Base-by-base conservation (phyloP, 805 yeast species). In the Hemisphaericaspora nanyangensis region DNA sequence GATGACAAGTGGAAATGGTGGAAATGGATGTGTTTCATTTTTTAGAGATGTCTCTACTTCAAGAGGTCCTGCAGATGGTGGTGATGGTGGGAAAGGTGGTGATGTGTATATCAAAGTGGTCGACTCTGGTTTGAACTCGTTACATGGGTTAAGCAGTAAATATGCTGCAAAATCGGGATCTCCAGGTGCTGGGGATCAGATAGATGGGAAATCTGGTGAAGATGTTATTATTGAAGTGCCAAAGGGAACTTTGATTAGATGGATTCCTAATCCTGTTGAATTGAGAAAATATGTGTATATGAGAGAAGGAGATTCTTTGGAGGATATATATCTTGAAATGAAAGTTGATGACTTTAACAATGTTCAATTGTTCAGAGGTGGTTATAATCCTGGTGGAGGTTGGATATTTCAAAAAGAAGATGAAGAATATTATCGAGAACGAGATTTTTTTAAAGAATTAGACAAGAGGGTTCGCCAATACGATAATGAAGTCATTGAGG, bases 41-140 rank as follows among this genome's bases (percentile, higher is more conserved):
- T 75, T 82, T 43, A 70, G 96, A 47, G 98, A 88, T 49, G 85
- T 95, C 3, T 86, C 89, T 29, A 64, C 86, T 31, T 72, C 95
- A 0, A 72, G 74, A 15, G 99, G 99, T 0, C 98, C 99, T 0
- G 95, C 99, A 0, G 95, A 90, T 60, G 99, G 99, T n/a, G 99
- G 99, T 7, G 97, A 93, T 63, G 99, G 99, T 22, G 99, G 98
- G 4, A 66, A 72, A 44, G 99, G 99, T 17, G 99, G 99, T 2
- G 73, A 82, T 38, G 74, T 93, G 2, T 91, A 83, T 55, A 77
- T 93, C 2, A 86, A 82, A 55, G 96, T 95, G 3, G 80, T 82
- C 1, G 77, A 77, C 35, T 34, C 34, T 29, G 85, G 85, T 17
- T 51, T 85, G 31, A 76, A 80, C 27, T 82, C 93, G 4, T 60